Conservation (phyloP, 768 basidiomycete genomes). For the Xerocomellus intermedius region DNA sequence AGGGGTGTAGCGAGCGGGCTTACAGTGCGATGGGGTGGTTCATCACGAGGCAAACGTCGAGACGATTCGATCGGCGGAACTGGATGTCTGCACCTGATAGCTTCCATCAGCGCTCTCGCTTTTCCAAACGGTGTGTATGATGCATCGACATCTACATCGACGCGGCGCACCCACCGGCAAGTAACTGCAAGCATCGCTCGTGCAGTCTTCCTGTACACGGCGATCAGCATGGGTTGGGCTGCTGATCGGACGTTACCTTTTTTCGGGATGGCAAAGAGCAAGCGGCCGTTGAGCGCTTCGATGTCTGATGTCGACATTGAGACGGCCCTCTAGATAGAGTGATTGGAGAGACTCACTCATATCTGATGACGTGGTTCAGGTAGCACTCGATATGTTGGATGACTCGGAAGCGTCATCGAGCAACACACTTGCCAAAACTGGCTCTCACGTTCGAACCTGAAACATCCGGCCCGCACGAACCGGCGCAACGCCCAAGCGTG, state of each 20-base stretch:
- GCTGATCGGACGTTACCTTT: constrained; percentile 61
- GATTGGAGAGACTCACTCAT: constrained; percentile 23
- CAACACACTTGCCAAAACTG: not conserved
- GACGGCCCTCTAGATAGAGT: not conserved
- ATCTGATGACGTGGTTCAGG: not conserved
- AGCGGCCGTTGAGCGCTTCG: constrained; percentile 79
- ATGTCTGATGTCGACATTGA: constrained; percentile 42
- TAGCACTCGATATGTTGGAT: not conserved
- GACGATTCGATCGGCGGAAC: constrained; percentile 80
- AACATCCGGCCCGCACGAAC: too few relatives aligned
- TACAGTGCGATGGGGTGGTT: constrained; percentile 95
- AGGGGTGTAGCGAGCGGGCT: constrained; percentile 24
- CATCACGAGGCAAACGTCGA: constrained; percentile 91
- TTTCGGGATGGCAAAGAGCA: constrained; percentile 96
- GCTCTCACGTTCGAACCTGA: not conserved
- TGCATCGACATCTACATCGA: not conserved
- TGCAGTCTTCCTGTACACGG: constrained; percentile 69
- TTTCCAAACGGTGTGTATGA: not conserved
- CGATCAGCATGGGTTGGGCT: not conserved
- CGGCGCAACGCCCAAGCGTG: too few relatives aligned
- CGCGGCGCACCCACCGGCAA: constrained; percentile 60
- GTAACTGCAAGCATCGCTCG: constrained; percentile 83
- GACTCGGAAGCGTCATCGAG: too few relatives aligned
- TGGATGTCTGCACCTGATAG: constrained; percentile 87
- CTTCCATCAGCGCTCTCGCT: not conserved